Evolutionary conservation across 1,284 basidiomycete species (phyloP).

Genomic region (Malassezia caprae): DNA sequence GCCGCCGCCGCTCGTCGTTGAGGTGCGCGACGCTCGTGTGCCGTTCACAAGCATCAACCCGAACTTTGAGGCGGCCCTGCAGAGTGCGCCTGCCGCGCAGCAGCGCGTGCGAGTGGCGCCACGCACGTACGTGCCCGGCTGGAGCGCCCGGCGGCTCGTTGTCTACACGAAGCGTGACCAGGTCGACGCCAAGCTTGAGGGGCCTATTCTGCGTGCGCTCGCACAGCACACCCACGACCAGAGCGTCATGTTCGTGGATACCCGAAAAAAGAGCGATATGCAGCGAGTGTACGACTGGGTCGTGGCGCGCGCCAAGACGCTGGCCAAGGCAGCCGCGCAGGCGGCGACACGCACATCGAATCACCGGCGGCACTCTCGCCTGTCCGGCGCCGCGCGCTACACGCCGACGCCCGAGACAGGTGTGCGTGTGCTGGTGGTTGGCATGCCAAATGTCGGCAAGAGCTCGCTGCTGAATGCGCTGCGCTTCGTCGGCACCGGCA

Average conservation of each 20-base stretch:
- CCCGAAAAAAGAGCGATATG: slow-evolving; percentile 51
- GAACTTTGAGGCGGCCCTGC: slow-evolving; percentile 51
- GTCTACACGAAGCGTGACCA: slow-evolving; percentile 90
- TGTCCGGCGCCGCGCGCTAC: slow-evolving; percentile 40
- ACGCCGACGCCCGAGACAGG: slow-evolving; percentile 44
- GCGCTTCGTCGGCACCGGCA: slow-evolving; percentile 74
- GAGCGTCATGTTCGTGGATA: slow-evolving; percentile 53
- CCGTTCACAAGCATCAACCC: slow-evolving; percentile 89
- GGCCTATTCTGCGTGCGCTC: slow-evolving; percentile 52
- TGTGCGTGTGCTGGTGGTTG: slow-evolving; percentile 49
- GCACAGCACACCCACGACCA: slow-evolving; percentile 49
- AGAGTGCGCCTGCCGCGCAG: slow-evolving; percentile 33
- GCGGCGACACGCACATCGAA: slow-evolving; percentile 1
- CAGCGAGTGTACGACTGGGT: slow-evolving; percentile 50
- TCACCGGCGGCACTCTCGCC: slow-evolving; percentile 18
- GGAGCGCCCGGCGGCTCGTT: slow-evolving; percentile 57
- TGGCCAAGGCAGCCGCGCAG: slow-evolving; percentile 12
- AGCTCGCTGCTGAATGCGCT: slow-evolving; percentile 84
- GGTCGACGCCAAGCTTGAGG: slow-evolving; percentile 70
- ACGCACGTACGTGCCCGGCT: slow-evolving; percentile 13
- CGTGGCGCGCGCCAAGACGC: slow-evolving; percentile 21
- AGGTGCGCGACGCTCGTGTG: slow-evolving; percentile 81
- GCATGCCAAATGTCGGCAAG: slow-evolving; percentile 99
- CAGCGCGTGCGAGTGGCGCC: slow-evolving; percentile 22
- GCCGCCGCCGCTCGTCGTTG: slow-evolving; percentile 72